Percentiles rank a stretch among this genome's conserved stretches.
Conservation (phyloP, 306 rosid species). For the Medicago arabica region DNA sequence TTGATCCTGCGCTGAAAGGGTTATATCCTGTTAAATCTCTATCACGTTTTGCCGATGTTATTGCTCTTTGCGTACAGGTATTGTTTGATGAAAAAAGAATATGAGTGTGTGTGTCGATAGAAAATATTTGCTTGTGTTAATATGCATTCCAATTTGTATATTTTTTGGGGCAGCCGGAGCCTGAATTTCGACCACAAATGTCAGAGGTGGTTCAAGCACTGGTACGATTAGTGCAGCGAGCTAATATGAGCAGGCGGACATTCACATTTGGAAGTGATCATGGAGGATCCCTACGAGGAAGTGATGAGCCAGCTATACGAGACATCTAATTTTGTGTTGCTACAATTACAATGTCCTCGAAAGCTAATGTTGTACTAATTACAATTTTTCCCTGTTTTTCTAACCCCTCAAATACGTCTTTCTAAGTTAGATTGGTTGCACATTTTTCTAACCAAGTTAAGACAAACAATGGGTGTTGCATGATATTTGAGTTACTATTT, state of each 20-base stretch:
- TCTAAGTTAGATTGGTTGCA: conserved; percentile 36
- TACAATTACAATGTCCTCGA: conserved; percentile 8
- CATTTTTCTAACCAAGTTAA: conserved; percentile 30
- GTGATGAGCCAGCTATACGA: conserved; percentile 50
- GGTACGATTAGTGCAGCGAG: conserved; percentile 91
- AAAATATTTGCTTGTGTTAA: conserved; percentile 12
- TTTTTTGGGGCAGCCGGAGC: conserved; percentile 73
- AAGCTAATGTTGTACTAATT: conserved; percentile 30
- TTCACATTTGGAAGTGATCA: conserved; percentile 83
- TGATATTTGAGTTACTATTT: conserved; percentile 46
- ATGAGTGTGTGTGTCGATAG: neutral
- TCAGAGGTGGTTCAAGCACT: conserved; percentile 95
- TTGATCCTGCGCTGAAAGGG: conserved; percentile 83
- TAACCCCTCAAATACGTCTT: conserved; percentile 34
- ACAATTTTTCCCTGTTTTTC: neutral
- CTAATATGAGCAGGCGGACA: conserved; percentile 98
- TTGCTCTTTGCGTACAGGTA: conserved; percentile 98
- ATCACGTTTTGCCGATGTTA: conserved; percentile 95
- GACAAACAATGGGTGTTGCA: conserved; percentile 41
- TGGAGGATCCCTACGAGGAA: conserved; percentile 67
- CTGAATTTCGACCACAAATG: conserved; percentile 99
- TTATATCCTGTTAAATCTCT: conserved; percentile 94
- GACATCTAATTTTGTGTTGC: conserved; percentile 48
- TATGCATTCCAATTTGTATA: conserved; percentile 1
- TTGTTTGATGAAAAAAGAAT: neutral